Evolutionary conservation across 495 filamentous ascomycete species (phyloP).

Genomic region (Diplogelasinospora grovesii): DNA sequence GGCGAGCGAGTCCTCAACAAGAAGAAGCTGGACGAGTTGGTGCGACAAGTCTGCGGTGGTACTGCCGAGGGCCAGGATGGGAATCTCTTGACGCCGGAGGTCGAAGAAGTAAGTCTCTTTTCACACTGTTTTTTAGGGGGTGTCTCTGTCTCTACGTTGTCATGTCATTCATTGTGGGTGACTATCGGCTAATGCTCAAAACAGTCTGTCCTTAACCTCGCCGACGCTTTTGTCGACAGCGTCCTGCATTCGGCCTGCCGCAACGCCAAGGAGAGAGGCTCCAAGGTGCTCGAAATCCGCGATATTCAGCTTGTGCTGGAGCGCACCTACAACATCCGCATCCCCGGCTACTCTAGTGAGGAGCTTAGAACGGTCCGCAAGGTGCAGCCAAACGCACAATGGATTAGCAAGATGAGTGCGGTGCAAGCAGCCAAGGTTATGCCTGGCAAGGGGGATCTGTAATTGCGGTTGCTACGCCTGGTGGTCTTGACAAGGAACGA

Average conservation of each 20-base stretch:
- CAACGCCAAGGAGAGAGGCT: slow-evolving; percentile 86
- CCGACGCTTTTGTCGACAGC: slow-evolving; percentile 90
- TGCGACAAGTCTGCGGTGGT: slow-evolving; percentile 84
- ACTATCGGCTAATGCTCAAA: slow-evolving; percentile 2
- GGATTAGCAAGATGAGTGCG: slow-evolving; percentile 94
- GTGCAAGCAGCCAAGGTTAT: slow-evolving; percentile 85
- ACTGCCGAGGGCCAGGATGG: slow-evolving; percentile 61
- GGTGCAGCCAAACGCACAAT: slow-evolving; percentile 74
- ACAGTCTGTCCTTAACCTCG: slow-evolving; percentile 79
- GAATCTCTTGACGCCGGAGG: slow-evolving; percentile 73
- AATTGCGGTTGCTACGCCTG: slow-evolving; percentile 5
- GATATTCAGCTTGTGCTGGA: slow-evolving; percentile 94
- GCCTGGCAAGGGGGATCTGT: slow-evolving; percentile 48
- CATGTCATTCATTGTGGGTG: background rate
- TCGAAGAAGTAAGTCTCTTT: slow-evolving; percentile 72
- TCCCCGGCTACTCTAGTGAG: slow-evolving; percentile 89
- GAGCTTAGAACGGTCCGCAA: slow-evolving; percentile 92
- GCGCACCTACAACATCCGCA: slow-evolving; percentile 95
- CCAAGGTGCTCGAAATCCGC: slow-evolving; percentile 79
- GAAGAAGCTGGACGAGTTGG: slow-evolving; percentile 93
- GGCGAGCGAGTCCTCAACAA: slow-evolving; percentile 85
- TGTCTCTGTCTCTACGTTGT: no score
- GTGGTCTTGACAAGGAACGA: background rate
- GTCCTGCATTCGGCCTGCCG: slow-evolving; percentile 81
- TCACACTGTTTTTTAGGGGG: background rate